phyloP scores from a whole-genome alignment of 2,329 filamentous ascomycete species.

The Alternaria tenuissima region DNA sequence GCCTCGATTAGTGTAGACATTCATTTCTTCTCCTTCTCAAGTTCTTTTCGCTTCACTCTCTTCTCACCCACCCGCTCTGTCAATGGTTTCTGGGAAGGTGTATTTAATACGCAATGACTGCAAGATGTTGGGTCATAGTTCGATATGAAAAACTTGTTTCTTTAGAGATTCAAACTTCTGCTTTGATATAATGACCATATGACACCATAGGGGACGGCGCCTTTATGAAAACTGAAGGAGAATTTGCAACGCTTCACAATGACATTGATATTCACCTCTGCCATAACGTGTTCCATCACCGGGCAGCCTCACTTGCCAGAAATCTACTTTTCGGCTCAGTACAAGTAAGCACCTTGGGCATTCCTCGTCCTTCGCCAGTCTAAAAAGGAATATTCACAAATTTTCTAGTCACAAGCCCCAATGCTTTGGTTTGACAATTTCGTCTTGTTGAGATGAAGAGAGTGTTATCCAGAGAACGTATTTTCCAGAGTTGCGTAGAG shows the following conservation, averaged over 20 bases:
- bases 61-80: not conserved
- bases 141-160: not conserved
- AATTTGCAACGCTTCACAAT: not conserved
- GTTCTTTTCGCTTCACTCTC: not conserved
- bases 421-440: no score
- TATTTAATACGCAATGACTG: not conserved
- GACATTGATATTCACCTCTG: not conserved
- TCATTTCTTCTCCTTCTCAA: not conserved
- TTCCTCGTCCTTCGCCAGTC: not conserved
- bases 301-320: not conserved
- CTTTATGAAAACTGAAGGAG: not conserved
- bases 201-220: not conserved
- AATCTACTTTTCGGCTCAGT: not conserved
- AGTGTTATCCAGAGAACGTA: no score
- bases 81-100: not conserved
- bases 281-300: not conserved
- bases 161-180: not conserved
- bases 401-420: no score
- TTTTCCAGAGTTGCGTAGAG: no score
- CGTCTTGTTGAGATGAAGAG: no score
- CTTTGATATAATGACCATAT: not conserved
- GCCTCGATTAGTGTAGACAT: slow-evolving; percentile 3
- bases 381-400: no score
- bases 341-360: not conserved
- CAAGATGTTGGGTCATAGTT: not conserved